Evolutionary conservation across 139 green algal species (phyloP).

Genomic region (Chlamydomonas asymmetrica): DNA sequence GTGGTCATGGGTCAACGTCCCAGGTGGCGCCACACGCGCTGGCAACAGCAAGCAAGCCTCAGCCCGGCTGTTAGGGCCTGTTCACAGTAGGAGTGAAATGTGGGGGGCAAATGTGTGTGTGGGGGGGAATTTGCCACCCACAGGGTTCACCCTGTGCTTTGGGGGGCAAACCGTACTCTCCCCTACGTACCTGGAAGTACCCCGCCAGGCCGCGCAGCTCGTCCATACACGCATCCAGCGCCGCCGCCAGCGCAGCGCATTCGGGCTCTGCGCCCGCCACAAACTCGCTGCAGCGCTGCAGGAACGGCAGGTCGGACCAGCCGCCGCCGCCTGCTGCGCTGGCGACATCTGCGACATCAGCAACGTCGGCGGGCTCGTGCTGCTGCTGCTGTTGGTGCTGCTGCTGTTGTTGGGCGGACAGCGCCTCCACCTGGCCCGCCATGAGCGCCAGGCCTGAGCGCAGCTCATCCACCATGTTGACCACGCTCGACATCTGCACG

Average conservation of each 20-base stretch:
- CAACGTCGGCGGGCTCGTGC: not conserved
- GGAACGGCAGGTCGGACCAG: slow-evolving; percentile 14
- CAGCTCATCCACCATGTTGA: slow-evolving; percentile 56
- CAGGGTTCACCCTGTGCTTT: not conserved
- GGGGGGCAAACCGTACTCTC: not conserved
- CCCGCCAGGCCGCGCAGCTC: not conserved
- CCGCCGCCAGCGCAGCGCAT: not conserved
- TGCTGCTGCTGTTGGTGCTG: not conserved
- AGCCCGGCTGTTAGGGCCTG: not conserved
- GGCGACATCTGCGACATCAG: not conserved
- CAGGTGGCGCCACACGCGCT: too few relatives aligned
- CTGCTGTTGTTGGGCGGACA: not conserved
- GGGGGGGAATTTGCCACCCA: not conserved
- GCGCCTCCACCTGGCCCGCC: slow-evolving; percentile 24
- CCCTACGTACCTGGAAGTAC: slow-evolving; percentile 12
- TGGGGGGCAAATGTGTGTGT: not conserved
- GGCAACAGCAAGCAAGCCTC: not conserved
- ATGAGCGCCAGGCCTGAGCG: slow-evolving; percentile 27
- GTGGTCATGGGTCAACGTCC: too few relatives aligned
- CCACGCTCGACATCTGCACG: slow-evolving; percentile 52
- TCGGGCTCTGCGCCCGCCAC: not conserved
- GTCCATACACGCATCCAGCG: not conserved
- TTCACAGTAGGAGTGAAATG: not conserved
- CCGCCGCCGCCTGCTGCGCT: not conserved
- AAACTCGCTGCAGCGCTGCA: slow-evolving; percentile 9